These are phyloP conservation scores for Elsinoe batatas DNA, from an alignment of 2,329 filamentous ascomycete species.

Conservation along the genomic window DNA sequence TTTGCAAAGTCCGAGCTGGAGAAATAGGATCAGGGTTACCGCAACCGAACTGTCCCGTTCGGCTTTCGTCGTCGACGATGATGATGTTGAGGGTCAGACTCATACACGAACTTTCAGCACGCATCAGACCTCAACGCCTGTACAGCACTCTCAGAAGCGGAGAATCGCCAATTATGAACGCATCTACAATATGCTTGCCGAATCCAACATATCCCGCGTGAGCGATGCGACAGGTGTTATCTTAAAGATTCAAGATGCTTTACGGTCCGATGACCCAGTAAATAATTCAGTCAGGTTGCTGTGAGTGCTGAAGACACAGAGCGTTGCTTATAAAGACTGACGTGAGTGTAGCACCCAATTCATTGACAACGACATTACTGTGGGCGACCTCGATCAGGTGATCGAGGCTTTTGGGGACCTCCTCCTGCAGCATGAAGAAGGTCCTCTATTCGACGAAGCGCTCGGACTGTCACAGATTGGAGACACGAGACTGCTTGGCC, in stretches of 20 bases:
- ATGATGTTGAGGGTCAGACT: background rate
- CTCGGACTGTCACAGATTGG: conserved; percentile 9
- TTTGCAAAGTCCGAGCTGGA: conserved; percentile 17
- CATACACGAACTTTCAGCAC: background rate
- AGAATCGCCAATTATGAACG: conserved; percentile 14
- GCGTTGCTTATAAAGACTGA: background rate
- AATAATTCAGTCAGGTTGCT: background rate
- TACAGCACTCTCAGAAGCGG: background rate
- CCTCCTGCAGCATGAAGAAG: background rate
- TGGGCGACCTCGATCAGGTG: conserved; percentile 16
- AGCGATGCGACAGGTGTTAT: background rate
- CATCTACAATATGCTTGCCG: conserved; percentile 1
- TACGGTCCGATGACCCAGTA: background rate
- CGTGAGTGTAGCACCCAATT: background rate
- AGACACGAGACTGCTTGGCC: conserved; percentile 9
- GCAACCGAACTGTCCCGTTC: conserved; percentile 13
- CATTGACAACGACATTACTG: background rate
- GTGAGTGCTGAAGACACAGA: background rate
- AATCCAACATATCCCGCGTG: background rate
- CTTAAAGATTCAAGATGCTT: background rate
- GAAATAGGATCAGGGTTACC: conserved; percentile 14
- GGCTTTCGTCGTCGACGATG: conserved; percentile 19
- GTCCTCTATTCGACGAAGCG: background rate
- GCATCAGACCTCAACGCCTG: no score
- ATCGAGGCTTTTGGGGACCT: conserved; percentile 15